Percentiles rank a stretch among this genome's conserved stretches.
These are phyloP conservation scores for Solanum ossicruentum DNA, from an alignment of 257 asterid species.

Conservation along the genomic window DNA sequence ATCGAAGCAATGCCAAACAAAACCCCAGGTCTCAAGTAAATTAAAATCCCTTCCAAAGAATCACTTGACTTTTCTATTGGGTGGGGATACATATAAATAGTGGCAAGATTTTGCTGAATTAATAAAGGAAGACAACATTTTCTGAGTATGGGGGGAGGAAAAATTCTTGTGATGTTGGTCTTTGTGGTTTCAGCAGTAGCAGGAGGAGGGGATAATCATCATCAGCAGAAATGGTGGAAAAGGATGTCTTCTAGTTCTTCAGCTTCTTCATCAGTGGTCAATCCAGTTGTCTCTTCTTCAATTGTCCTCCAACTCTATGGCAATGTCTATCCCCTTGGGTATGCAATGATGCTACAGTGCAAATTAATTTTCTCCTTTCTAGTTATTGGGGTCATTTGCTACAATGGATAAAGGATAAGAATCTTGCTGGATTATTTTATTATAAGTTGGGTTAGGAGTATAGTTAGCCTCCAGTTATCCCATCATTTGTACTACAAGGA, in stretches of 20 bases:
- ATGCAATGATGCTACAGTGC: not conserved
- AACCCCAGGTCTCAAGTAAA: conserved; percentile 21
- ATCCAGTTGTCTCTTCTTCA: conserved; percentile 31
- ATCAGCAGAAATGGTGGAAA: conserved; percentile 50
- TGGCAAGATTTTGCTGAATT: not conserved
- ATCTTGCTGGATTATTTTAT: no score
- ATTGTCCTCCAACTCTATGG: conserved; percentile 67
- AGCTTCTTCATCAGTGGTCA: conserved; percentile 10
- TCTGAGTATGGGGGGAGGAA: conserved; percentile 19
- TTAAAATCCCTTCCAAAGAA: conserved; percentile 1
- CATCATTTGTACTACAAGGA: no score
- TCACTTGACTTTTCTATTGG: conserved; percentile 5
- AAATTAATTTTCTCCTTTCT: not conserved
- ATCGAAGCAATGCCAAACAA: conserved; percentile 3
- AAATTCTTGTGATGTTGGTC: conserved; percentile 12
- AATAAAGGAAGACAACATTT: not conserved
- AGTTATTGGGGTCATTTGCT: not conserved
- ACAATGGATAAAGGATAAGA: no score
- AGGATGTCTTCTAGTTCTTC: conserved; percentile 21
- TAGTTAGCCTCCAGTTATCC: no score
- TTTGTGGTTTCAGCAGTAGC: conserved; percentile 29
- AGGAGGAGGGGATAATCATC: conserved; percentile 3
- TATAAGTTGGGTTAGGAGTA: no score
- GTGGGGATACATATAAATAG: not conserved
- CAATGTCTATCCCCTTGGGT: conserved; percentile 91